These are phyloP conservation scores for Taiozyma sp. DNA, from an alignment of 1,139 yeast species.

Conservation along the genomic window DNA sequence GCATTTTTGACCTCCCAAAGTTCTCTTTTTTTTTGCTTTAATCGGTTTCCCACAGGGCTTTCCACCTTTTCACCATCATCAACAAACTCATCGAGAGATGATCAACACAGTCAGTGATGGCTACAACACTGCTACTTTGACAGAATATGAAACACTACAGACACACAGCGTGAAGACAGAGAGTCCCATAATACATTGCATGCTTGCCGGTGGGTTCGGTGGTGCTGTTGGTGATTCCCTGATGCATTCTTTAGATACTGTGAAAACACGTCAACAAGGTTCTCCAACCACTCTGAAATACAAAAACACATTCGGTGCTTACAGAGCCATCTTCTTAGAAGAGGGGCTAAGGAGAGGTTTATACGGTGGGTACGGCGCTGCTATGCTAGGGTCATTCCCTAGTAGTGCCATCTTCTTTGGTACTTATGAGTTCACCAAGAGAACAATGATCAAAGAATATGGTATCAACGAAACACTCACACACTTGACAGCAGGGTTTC, in stretches of 20 bases:
- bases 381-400: constrained; percentile 87
- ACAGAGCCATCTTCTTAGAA: constrained; percentile 61
- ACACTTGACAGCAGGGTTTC: constrained; percentile 77
- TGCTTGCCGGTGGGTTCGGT: constrained; percentile 91
- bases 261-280: constrained; percentile 95
- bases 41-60: no score
- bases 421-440: constrained; percentile 77
- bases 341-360: constrained; percentile 85
- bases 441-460: constrained; percentile 58
- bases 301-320: constrained; percentile 63
- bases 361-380: constrained; percentile 90
- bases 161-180: constrained; percentile 5
- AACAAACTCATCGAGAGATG: not conserved
- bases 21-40: no score
- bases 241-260: constrained; percentile 96
- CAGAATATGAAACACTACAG: not conserved
- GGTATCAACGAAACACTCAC: constrained; percentile 74
- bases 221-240: constrained; percentile 89
- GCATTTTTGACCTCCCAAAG: no score
- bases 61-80: not conserved
- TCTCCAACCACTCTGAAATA: constrained; percentile 68
- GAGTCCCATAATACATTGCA: constrained; percentile 52
- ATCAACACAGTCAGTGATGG: not conserved
- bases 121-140: not conserved
- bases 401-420: constrained; percentile 91